Evolutionary conservation across 352 stramenopile genomes (phyloP).

Genomic region (Phytophthora cactorum): DNA sequence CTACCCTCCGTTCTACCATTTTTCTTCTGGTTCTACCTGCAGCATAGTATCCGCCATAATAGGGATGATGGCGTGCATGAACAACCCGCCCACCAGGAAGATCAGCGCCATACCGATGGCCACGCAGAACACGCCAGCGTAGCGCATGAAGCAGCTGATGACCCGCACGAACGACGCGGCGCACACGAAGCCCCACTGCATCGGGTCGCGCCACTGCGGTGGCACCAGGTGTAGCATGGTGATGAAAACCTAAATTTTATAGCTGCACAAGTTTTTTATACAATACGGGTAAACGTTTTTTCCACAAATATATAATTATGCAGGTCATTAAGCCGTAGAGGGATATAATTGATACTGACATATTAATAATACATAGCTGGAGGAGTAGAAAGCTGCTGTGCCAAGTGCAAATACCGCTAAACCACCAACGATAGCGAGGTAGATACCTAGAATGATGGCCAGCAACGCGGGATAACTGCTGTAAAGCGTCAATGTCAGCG

Average conservation of each 20-base stretch:
- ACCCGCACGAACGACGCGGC: constrained; percentile 36
- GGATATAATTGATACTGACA: no score
- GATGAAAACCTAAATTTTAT: background rate
- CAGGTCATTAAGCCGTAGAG: no score
- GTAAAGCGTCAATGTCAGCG: no score
- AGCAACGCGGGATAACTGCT: no score
- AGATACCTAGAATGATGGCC: no score
- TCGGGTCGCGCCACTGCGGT: constrained; percentile 60
- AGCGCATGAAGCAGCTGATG: constrained; percentile 55
- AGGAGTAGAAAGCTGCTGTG: no score
- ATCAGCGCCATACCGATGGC: constrained; percentile 55
- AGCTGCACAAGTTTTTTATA: no score
- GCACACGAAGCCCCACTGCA: constrained; percentile 52
- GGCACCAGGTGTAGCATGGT: constrained; percentile 30
- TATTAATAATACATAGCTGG: no score
- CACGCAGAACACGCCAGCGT: constrained; percentile 50
- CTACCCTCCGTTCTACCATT: background rate
- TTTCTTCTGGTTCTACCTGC: constrained; percentile 36
- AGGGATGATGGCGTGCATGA: constrained; percentile 61
- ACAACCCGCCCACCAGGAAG: constrained; percentile 46
- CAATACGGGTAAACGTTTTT: no score
- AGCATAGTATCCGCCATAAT: constrained; percentile 47
- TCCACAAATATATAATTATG: background rate
- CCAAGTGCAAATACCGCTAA: no score
- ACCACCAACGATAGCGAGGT: no score